Percentiles rank a stretch among this genome's conserved stretches.
Conservation (phyloP, 2,329 filamentous ascomycete genomes). For the Emericellopsis atlantica region DNA sequence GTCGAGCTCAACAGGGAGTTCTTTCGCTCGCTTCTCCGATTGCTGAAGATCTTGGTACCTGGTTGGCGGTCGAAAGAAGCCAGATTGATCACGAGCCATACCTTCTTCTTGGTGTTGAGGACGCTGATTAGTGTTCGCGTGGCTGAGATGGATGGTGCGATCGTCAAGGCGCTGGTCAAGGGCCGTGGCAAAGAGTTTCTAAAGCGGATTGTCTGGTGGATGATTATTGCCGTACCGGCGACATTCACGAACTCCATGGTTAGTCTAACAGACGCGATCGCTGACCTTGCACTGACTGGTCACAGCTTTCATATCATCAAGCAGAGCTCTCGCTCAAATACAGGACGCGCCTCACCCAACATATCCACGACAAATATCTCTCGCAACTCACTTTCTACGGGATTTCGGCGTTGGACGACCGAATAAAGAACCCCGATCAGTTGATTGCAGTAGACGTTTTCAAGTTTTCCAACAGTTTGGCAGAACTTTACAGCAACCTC, state of each 20-base stretch:
- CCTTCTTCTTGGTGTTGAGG: conserved; percentile 78
- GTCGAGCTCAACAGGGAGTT: conserved; percentile 86
- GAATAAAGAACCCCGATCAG: conserved; percentile 97
- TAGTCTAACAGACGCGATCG: conserved; percentile 14
- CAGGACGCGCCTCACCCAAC: conserved; percentile 80
- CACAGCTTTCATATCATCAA: conserved; percentile 85
- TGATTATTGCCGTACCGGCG: conserved; percentile 88
- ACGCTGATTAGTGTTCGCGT: conserved; percentile 93
- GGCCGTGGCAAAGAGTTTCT: conserved; percentile 87
- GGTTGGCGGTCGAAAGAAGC: conserved; percentile 84
- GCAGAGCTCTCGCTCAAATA: conserved; percentile 89
- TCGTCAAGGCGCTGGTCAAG: conserved; percentile 85
- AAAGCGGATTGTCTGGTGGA: conserved; percentile 90
- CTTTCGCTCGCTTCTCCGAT: conserved; percentile 58
- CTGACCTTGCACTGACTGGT: too few relatives aligned
- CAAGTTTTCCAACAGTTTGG: conserved; percentile 89
- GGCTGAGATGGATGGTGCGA: conserved; percentile 83
- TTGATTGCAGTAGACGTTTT: conserved; percentile 93
- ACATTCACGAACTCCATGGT: conserved; percentile 99
- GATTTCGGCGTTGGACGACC: conserved; percentile 85
- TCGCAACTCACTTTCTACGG: conserved; percentile 98
- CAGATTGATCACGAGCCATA: conserved; percentile 77
- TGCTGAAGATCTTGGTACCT: conserved; percentile 81
- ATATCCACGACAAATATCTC: conserved; percentile 91
- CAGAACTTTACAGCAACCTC: conserved; percentile 90